These are phyloP conservation scores for Metschnikowia picachoensis DNA, from an alignment of 805 yeast genomes.

Conservation along the genomic window DNA sequence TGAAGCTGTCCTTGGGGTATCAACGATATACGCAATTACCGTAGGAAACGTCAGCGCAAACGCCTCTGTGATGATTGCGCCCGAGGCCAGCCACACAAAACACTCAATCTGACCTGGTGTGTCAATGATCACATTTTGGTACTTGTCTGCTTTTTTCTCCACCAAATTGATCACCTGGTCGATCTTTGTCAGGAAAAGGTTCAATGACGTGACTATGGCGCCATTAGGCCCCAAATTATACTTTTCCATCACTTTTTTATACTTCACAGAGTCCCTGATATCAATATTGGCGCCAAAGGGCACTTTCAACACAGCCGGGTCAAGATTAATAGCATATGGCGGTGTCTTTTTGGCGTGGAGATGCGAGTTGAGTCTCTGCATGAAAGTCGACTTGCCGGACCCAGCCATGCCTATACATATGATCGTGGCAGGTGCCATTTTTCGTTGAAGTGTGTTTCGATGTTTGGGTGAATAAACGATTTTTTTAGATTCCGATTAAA, in stretches of 20 bases:
- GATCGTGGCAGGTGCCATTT: slow-evolving; percentile 28
- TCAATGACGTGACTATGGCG: slow-evolving; percentile 92
- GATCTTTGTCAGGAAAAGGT: slow-evolving; percentile 88
- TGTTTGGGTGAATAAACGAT: too few species aligned
- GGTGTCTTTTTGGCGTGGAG: slow-evolving; percentile 66
- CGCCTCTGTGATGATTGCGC: slow-evolving; percentile 93
- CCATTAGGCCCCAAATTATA: slow-evolving; percentile 97
- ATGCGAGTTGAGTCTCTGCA: slow-evolving; percentile 92
- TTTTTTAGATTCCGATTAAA: too few species aligned
- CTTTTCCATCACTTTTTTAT: slow-evolving; percentile 94
- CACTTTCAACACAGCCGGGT: slow-evolving; percentile 93
- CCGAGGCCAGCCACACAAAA: slow-evolving; percentile 98
- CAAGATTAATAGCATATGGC: slow-evolving; percentile 91
- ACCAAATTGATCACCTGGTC: slow-evolving; percentile 89
- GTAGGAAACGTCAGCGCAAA: slow-evolving; percentile 96
- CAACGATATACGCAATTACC: slow-evolving; percentile 91
- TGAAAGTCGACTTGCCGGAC: slow-evolving; percentile 95
- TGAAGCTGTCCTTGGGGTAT: slow-evolving; percentile 89
- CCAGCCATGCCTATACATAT: slow-evolving; percentile 53
- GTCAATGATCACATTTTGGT: slow-evolving; percentile 76
- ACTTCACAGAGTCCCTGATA: slow-evolving; percentile 92
- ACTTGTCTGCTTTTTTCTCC: slow-evolving; percentile 63
- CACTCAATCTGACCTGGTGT: slow-evolving; percentile 99
- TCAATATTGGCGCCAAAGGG: slow-evolving; percentile 95
- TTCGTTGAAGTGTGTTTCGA: background rate